A percentile compares a stretch with the other conserved stretches of the same genome.
These are phyloP conservation scores for Paecilomyces fulvus DNA, from an alignment of 2,329 filamentous ascomycete genomes.

Conservation along the genomic window DNA sequence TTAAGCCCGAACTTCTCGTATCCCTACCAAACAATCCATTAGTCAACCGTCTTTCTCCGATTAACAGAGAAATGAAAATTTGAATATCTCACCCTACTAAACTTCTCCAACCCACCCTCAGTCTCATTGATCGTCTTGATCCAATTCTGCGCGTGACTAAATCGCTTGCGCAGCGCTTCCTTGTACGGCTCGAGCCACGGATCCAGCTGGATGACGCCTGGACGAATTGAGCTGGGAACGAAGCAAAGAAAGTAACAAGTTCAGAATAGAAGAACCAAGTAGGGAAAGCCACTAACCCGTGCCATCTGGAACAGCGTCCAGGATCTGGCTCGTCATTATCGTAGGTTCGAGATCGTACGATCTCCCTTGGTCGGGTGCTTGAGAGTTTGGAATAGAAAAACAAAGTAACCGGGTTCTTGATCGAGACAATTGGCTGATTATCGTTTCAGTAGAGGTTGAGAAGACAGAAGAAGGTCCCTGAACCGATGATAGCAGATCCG, in stretches of 20 bases:
- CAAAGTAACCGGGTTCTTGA: background rate
- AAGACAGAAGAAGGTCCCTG: background rate
- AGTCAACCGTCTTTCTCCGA: background rate
- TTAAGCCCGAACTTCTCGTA: constrained; percentile 81
- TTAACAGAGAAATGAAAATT: background rate
- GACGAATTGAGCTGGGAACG: constrained; percentile 2
- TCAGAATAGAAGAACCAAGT: background rate
- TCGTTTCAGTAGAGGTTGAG: background rate
- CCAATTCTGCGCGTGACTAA: constrained; percentile 73
- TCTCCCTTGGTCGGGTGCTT: background rate
- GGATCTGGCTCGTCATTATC: background rate
- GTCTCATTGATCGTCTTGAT: constrained; percentile 71
- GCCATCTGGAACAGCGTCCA: constrained; percentile 15
- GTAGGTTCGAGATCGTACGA: background rate
- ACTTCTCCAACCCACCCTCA: constrained; percentile 86
- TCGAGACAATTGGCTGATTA: background rate
- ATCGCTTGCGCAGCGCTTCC: constrained; percentile 67
- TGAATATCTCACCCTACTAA: constrained; percentile 56
- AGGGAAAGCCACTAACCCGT: constrained; percentile 16
- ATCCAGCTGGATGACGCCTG: constrained; percentile 80
- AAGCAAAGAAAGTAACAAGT: background rate
- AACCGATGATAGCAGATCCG: background rate
- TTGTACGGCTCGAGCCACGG: constrained; percentile 83
- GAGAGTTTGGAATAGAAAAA: background rate
- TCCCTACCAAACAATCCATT: constrained; percentile 47